A percentile compares a stretch with the other conserved stretches of the same genome.
These are phyloP conservation scores for Candolleomyces aberdarensis DNA, from an alignment of 768 basidiomycete genomes.

Conservation along the genomic window DNA sequence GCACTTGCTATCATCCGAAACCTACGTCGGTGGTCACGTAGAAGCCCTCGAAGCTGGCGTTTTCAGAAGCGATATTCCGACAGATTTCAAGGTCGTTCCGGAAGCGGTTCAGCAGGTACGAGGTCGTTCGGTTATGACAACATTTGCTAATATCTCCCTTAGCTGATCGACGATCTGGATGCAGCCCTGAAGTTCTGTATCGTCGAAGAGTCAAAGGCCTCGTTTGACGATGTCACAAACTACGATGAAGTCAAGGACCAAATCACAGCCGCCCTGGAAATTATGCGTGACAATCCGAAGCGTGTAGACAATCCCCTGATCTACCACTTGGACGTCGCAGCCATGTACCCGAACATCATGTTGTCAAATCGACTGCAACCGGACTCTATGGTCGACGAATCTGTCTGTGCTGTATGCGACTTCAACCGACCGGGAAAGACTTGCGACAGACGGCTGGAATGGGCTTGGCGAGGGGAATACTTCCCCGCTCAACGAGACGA, in stretches of 20 bases:
- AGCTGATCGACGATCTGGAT: conserved; percentile 95
- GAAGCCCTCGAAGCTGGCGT: conserved; percentile 98
- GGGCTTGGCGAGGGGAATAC: conserved; percentile 99
- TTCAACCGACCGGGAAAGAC: conserved; percentile 95
- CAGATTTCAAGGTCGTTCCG: conserved; percentile 94
- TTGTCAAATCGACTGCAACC: conserved; percentile 98
- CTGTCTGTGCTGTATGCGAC: conserved; percentile 96
- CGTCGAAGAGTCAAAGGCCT: conserved; percentile 75
- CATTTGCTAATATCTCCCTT: neutral
- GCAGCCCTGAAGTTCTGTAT: conserved; percentile 89
- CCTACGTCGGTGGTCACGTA: conserved; percentile 98
- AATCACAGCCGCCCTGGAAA: conserved; percentile 75
- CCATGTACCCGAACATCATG: conserved; percentile 99
- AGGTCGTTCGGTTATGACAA: neutral
- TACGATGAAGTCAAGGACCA: conserved; percentile 88
- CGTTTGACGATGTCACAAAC: conserved; percentile 84
- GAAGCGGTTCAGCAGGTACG: conserved; percentile 76
- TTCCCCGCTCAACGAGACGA: conserved; percentile 98
- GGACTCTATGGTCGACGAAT: conserved; percentile 95
- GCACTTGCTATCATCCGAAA: conserved; percentile 94
- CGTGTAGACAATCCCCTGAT: conserved; percentile 92
- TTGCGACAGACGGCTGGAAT: conserved; percentile 90
- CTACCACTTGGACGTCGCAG: conserved; percentile 97
- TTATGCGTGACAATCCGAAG: conserved; percentile 88
- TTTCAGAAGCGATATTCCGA: conserved; percentile 92